Base-by-base conservation (phyloP, 1,284 basidiomycete species). In the Ustilago crameri region DNA sequence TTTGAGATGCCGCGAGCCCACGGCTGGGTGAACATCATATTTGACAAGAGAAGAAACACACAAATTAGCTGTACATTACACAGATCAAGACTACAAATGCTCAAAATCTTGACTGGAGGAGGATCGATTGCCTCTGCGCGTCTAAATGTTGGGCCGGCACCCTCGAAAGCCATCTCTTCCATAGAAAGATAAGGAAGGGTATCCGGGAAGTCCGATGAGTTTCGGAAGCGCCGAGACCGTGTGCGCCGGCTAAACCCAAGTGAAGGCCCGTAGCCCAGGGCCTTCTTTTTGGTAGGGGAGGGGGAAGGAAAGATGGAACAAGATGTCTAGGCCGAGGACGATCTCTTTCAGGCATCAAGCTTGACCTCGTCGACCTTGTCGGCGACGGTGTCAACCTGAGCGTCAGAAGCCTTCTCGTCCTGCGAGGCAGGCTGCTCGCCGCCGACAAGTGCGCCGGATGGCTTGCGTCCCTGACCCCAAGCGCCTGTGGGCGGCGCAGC, bases 381-480 rank as follows among this genome's bases (percentile, higher is more conserved):
- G 22, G 68, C 59, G 35, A 72, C 58, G 38, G 66, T 48, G 63
- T 72, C 63, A n/a, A 57, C 68, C 44, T 72, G 26, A 44, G 43
- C 51, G 17, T 67, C 53, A n/a, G 51, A 34, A 35, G 27, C n/a
- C 50, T 55, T 47, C n/a, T 62, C 35, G 8, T 59, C 45, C 8
- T 44, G 43, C 26, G 38, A 22, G 12, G 43, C 44, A n/a, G 51
- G 41, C 40, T 58, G 53, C 47, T 62, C 59, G 20, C 45, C 63
- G 42, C 52, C 59, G 8, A 59, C 71, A 12, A 79, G 73, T 1
- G 75, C 75, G 23, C 77, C 77, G 9, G 66, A 67, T 22, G 77
- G 72, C 61, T 78, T 79, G 20, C 77, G 69, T 50, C 75, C 77
- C 23, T 61, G 57, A 22, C 77, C 77, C 77, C 77, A 79, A 8